phyloP scores from a whole-genome alignment of 192 early-diverging fungal genomes.

The Coemansia nantahalensis region DNA sequence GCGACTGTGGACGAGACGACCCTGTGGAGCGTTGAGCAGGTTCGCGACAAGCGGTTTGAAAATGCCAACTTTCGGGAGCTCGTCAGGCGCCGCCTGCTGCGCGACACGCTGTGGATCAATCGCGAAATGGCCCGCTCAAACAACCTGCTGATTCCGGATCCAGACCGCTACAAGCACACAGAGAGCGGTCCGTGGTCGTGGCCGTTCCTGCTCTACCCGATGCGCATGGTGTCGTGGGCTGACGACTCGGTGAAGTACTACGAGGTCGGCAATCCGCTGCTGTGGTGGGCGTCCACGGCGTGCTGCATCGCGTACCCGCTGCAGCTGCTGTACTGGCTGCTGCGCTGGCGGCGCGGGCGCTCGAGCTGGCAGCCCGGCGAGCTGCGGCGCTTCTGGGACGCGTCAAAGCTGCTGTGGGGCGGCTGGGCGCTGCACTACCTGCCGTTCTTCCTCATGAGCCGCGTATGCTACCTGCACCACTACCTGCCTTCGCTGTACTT shows the following conservation, averaged over 20 bases:
- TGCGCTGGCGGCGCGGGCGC: constrained; percentile 37
- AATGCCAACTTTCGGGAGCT: constrained; percentile 9
- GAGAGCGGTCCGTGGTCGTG: constrained; percentile 59
- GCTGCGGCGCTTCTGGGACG: constrained; percentile 56
- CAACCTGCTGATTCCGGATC: constrained; percentile 64
- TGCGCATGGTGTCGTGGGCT: constrained; percentile 64
- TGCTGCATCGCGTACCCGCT: constrained; percentile 13
- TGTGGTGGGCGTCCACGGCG: constrained; percentile 48
- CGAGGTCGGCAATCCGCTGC: constrained; percentile 62
- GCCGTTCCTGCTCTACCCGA: constrained; percentile 58
- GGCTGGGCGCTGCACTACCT: constrained; percentile 64
- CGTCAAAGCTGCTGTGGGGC: constrained; percentile 47
- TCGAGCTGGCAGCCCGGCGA: constrained; percentile 33
- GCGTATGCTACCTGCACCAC: constrained; percentile 69
- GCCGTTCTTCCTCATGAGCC: constrained; percentile 69
- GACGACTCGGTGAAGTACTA: constrained; percentile 63
- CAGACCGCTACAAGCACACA: constrained; percentile 60
- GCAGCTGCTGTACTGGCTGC: constrained; percentile 37
- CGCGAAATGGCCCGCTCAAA: constrained; percentile 72
- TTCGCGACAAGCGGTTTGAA: constrained; percentile 21
- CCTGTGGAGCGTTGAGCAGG: constrained; percentile 51
- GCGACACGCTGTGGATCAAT: constrained; percentile 59
- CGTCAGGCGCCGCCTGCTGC: constrained; percentile 10
- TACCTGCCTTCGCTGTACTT: constrained; percentile 73
- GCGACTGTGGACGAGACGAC: constrained; percentile 35